Evolutionary conservation across 345 rosid species (phyloP).

Genomic region (Noccaea bulbosa): DNA sequence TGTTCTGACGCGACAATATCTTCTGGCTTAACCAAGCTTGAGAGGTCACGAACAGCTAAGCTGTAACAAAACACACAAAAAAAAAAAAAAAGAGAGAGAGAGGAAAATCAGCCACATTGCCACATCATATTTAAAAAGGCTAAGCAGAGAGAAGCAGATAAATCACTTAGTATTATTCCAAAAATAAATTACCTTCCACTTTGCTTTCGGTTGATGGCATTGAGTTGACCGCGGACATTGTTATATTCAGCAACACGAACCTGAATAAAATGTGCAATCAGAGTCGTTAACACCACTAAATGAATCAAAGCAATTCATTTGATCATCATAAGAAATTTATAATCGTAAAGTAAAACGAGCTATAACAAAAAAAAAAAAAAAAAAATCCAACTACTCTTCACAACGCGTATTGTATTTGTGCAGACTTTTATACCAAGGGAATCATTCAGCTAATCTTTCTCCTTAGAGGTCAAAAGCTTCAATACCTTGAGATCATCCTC

Average conservation of each 20-base stretch:
- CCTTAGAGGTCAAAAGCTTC: not conserved
- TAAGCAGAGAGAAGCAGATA: slow-evolving; percentile 13
- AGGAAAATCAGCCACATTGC: slow-evolving; percentile 34
- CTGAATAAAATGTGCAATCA: slow-evolving; percentile 50
- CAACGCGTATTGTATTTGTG: not conserved
- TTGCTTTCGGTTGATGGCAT: slow-evolving; percentile 92
- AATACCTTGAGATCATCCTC: slow-evolving; percentile 99
- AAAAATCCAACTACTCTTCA: not conserved
- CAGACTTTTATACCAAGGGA: not conserved
- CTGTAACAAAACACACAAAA: slow-evolving; percentile 53
- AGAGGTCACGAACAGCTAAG: slow-evolving; percentile 99
- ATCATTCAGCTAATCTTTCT: slow-evolving; percentile 1
- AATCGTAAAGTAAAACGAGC: not conserved
- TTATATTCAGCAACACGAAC: slow-evolving; percentile 95
- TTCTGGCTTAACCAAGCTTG: slow-evolving; percentile 87
- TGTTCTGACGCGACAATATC: slow-evolving; percentile 87
- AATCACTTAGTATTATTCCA: slow-evolving; percentile 3
- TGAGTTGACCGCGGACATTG: slow-evolving; percentile 94
- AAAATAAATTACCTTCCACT: slow-evolving; percentile 75
- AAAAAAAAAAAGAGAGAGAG: too few relatives aligned
- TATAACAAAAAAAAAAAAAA: not conserved
- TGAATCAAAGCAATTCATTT: not conserved
- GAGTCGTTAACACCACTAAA: slow-evolving; percentile 10
- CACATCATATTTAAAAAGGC: not conserved
- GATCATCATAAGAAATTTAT: not conserved